These are phyloP conservation scores for Hypericum perforatum DNA, from an alignment of 345 rosid species.

Conservation along the genomic window DNA sequence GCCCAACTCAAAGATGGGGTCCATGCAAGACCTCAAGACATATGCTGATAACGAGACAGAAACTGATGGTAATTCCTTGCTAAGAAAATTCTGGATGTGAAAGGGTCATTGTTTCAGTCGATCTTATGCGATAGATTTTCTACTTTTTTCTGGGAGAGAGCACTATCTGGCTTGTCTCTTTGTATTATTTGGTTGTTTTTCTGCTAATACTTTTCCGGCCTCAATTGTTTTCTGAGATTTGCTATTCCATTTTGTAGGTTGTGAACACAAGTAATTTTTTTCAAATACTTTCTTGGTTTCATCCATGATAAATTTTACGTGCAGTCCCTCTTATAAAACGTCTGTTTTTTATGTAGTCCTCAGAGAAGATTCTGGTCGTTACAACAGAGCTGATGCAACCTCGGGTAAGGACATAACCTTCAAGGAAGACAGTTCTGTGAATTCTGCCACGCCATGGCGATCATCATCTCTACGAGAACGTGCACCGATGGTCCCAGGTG, in stretches of 20 bases:
- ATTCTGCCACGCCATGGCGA: conserved; percentile 42
- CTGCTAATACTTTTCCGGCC: too few relatives aligned
- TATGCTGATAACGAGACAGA: conserved; percentile 35
- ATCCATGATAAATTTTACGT: too few relatives aligned
- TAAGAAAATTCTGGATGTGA: too few relatives aligned
- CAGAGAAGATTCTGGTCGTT: conserved; percentile 36
- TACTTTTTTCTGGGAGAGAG: too few relatives aligned
- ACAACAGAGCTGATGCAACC: conserved; percentile 34
- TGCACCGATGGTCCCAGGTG: conserved; percentile 21
- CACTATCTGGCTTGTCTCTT: too few relatives aligned
- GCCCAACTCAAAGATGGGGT: conserved; percentile 22
- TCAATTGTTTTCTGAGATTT: too few relatives aligned
- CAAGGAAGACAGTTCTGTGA: conserved; percentile 34
- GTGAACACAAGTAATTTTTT: too few relatives aligned
- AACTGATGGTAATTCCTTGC: conserved; percentile 39
- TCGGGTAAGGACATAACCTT: conserved; percentile 28
- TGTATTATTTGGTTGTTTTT: too few relatives aligned
- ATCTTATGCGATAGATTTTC: too few relatives aligned
- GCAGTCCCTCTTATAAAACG: neutral
- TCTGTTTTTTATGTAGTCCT: conserved; percentile 30
- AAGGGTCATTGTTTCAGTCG: too few relatives aligned
- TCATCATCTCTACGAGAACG: conserved; percentile 42
- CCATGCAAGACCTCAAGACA: conserved; percentile 20
- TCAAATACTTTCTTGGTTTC: too few relatives aligned
- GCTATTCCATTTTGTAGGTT: too few relatives aligned